A percentile compares a stretch with the other conserved stretches of the same genome.
Conservation (phyloP, 805 yeast species). For the Nakazawaea sp. region DNA sequence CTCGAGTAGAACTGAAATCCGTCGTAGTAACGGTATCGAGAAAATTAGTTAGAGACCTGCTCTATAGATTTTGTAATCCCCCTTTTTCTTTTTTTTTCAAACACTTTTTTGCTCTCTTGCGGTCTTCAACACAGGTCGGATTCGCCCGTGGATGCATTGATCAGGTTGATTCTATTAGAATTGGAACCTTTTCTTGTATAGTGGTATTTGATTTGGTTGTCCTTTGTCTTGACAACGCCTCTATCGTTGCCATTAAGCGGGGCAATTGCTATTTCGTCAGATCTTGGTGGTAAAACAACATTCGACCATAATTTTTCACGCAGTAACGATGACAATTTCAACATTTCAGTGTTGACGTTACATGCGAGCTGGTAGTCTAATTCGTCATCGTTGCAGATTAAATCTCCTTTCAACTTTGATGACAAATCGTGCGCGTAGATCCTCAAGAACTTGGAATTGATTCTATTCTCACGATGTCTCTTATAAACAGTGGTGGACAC, state of each 20-base stretch:
- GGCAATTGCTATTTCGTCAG: slow-evolving; percentile 22
- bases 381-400: slow-evolving; percentile 26
- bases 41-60: no score
- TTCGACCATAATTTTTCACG: slow-evolving; percentile 47
- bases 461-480: slow-evolving; percentile 36
- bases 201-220: slow-evolving; percentile 4
- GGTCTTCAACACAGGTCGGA: no score
- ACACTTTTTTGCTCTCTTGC: no score
- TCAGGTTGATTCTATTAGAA: no score
- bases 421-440: slow-evolving; percentile 42
- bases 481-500: neutral
- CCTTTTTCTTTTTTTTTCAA: no score
- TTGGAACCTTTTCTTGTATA: slow-evolving; percentile 5
- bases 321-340: slow-evolving; percentile 31
- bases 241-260: neutral
- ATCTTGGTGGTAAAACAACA: slow-evolving; percentile 46
- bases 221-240: neutral
- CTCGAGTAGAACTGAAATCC: no score
- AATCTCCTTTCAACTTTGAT: slow-evolving; percentile 27
- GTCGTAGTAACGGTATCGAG: no score
- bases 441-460: slow-evolving; percentile 41
- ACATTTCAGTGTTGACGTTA: slow-evolving; percentile 10
- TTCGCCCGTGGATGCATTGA: no score
- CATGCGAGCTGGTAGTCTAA: slow-evolving; percentile 18
- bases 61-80: no score